Conservation (phyloP, 208 protist genomes). For the Blastocrithidia nonstop region DNA sequence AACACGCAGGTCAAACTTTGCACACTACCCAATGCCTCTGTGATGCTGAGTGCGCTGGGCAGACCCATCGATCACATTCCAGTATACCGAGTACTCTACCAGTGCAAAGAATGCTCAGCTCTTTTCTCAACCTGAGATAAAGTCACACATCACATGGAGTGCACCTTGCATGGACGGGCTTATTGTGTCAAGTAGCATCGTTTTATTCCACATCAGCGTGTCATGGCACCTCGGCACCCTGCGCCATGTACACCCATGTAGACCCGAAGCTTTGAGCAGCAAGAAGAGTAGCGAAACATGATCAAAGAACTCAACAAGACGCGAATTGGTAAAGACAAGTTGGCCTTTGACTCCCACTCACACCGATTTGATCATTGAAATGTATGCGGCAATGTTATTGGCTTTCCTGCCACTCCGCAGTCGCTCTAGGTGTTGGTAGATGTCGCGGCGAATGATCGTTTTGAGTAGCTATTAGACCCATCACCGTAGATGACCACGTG, state of each 20-base stretch:
- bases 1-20: no score
- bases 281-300: no score
- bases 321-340: no score
- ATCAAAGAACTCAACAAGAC: neutral
- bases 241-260: no score
- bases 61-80: conserved; percentile 10
- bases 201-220: neutral
- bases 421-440: conserved; percentile 44
- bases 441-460: no score
- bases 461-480: no score
- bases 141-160: conserved; percentile 23
- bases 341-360: no score
- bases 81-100: conserved; percentile 39
- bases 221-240: neutral
- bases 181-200: conserved; percentile 26
- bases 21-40: no score
- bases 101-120: conserved; percentile 41
- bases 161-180: conserved; percentile 17
- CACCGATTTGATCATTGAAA: conserved; percentile 18
- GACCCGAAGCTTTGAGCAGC: no score
- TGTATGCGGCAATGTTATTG: conserved; percentile 18
- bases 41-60: conserved; percentile 2
- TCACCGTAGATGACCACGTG: no score
- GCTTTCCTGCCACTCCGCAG: conserved; percentile 17
- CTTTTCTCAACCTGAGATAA: conserved; percentile 33